Base-by-base conservation (phyloP, 169 alveolate species). In the Eimeria praecox region DNA sequence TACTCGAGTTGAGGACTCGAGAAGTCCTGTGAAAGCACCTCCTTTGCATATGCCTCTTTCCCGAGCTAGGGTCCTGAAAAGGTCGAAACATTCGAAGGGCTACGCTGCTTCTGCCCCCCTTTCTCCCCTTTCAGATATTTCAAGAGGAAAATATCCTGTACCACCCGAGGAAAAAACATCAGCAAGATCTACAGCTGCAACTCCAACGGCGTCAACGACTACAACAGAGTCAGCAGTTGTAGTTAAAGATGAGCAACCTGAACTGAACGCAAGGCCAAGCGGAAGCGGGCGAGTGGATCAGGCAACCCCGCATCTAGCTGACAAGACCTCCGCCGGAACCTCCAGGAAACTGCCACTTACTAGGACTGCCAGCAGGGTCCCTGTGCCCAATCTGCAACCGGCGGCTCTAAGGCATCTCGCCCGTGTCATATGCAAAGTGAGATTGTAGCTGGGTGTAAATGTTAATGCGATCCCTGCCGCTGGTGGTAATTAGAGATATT, bases 351-450 rank as follows among this genome's bases (percentile, higher is more conserved):
- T 38, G 54, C 83, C 30, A 73, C 83, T 38, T 3, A 73, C 49
- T 9, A 38, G 30, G 20, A 16, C 83, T 73, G 5, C 54, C n/a
- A 73, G 33, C 54, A 73, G 38, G 33, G 54, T 33, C 0, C 0
- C 83, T 6, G 49, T 38, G 54, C 24, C 83, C 52, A 38, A 18
- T 40, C 33, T 18, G 49, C 92, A 85, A 18, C 33, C 75, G 33
- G 92, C 92, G 35, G 92, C 92, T 18, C 75, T 54, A 22, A 30
- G 92, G 35, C 92, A 85, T 59, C 92, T 85, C 77, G 78, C 92
- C 59, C 44, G 92, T 4, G 75, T 85, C 30, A 35, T 85, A 12
- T 38, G 92, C 22, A 85, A 59, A 66, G 92, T 85, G 46, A 85
- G 88, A 20, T 85, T 30, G 38, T 16, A 46, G 56, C 22, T 73